phyloP scores from a whole-genome alignment of 139 green algal genomes.

The Protoeuglena noctilucae region DNA sequence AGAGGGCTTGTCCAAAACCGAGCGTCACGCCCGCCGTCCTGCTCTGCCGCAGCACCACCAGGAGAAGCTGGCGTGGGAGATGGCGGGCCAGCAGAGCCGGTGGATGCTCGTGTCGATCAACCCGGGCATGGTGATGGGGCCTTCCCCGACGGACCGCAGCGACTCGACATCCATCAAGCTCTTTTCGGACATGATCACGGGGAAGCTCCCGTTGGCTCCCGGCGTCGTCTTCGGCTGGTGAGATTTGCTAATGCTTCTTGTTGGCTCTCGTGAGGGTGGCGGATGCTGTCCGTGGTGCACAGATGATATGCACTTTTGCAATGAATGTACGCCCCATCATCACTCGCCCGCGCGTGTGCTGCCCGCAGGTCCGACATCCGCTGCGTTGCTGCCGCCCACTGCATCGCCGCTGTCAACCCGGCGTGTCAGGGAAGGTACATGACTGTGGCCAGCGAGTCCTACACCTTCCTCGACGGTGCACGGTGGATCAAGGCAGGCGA shows the following conservation, averaged over 20 bases:
- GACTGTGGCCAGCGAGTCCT: background rate
- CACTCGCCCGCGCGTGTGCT: too few relatives aligned
- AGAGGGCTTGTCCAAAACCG: slow-evolving; percentile 17
- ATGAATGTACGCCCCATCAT: too few relatives aligned
- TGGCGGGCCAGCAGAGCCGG: slow-evolving; percentile 7
- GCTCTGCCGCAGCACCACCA: too few relatives aligned
- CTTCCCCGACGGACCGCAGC: slow-evolving; percentile 7
- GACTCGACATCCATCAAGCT: slow-evolving; percentile 18
- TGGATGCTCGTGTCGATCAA: slow-evolving; percentile 28
- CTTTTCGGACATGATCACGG: slow-evolving; percentile 6
- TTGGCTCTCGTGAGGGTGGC: too few relatives aligned
- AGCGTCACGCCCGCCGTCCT: too few relatives aligned
- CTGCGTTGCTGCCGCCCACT: slow-evolving; percentile 33
- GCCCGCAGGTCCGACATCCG: slow-evolving; percentile 31
- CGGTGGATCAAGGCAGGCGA: too few relatives aligned
- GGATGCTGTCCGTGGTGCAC: too few relatives aligned
- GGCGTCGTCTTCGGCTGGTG: slow-evolving; percentile 9
- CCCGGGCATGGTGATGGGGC: slow-evolving; percentile 25
- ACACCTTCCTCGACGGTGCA: too few relatives aligned
- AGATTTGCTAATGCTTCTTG: too few relatives aligned
- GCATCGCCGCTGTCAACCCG: slow-evolving; percentile 24
- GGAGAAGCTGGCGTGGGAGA: slow-evolving; percentile 25
- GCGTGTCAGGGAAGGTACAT: slow-evolving; percentile 17
- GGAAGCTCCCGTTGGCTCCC: slow-evolving; percentile 7
- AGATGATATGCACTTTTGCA: too few relatives aligned